Evolutionary conservation across 1,139 yeast species (phyloP), one percentile per base, ranked within the genome.

Genomic region (Zygoascus sp.): DNA sequence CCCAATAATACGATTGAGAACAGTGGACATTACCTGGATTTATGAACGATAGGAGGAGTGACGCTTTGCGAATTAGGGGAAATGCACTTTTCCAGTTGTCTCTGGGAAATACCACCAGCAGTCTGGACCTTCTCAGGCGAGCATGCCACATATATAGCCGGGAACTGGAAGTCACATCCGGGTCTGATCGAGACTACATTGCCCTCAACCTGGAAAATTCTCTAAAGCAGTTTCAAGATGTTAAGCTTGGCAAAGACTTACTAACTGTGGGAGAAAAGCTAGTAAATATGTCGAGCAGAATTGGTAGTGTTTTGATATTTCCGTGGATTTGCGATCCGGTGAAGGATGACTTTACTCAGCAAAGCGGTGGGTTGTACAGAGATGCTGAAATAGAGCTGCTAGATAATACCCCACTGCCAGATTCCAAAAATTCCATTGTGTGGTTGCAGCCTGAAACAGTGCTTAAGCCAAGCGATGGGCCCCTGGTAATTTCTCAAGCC

Each of bases 401-500:
- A 1, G 55, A 53, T 3, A 57, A 59, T 1, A 46, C 56, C 39
- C 57, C 53, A 5, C 42, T 48, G 4, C 11, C 16, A 3, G 43
- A 48, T 3, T 42, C 42, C 1, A n/a, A n/a, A n/a, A n/a, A n/a
- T n/a, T 45, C 52, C 44, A 49, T 45, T 1, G 50, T 47, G 13
- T 32, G 61, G 19, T 63, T 46, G 2, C 47, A 10, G 11, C 19
- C 43, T 7, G 20, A 30, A 15, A 37, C 20, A 15, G n/a, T 40
- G 23, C 7, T 30, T 22, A 13, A 8, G 6, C 28, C 27, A 15
- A 30, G 11, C 5, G 13, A 20, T 10, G 37, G 28, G 13, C 20
- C 51, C 1, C 58, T 52, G 9, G 40, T 47, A 4, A 61, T 74
- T 17, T 70, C 73, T 58, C 87, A 81, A 57, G 86, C 81, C 54